These are phyloP conservation scores for Curvularia lunata DNA, from an alignment of 2,329 filamentous ascomycete species.

Conservation along the genomic window DNA sequence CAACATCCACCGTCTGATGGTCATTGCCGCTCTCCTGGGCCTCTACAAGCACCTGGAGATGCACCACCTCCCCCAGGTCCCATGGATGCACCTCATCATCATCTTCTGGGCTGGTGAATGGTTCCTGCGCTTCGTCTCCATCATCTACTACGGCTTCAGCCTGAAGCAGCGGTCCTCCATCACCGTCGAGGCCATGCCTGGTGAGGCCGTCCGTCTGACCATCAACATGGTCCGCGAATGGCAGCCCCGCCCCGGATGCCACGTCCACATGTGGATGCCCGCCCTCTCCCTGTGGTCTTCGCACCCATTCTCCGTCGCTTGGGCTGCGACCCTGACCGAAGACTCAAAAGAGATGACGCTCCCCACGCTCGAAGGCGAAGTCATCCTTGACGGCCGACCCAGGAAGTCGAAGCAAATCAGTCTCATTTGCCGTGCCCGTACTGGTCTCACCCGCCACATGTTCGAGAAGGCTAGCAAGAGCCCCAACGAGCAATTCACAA, in stretches of 20 bases:
- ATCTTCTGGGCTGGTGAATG: slow-evolving; percentile 78
- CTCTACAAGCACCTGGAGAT: slow-evolving; percentile 80
- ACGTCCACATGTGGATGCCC: slow-evolving; percentile 67
- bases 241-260: slow-evolving; percentile 61
- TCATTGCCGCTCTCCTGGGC: slow-evolving; percentile 69
- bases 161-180: slow-evolving; percentile 58
- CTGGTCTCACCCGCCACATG: slow-evolving; percentile 73
- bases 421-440: slow-evolving; percentile 74
- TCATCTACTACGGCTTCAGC: slow-evolving; percentile 62
- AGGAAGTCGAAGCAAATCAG: slow-evolving; percentile 61
- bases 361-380: slow-evolving; percentile 41
- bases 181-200: slow-evolving; percentile 64
- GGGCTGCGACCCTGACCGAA: slow-evolving; percentile 48
- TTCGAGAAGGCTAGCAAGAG: slow-evolving; percentile 70
- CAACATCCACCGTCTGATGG: slow-evolving; percentile 80
- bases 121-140: slow-evolving; percentile 55
- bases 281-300: slow-evolving; percentile 50
- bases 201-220: slow-evolving; percentile 66
- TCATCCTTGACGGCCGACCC: slow-evolving; percentile 26
- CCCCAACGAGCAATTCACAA: slow-evolving; percentile 65
- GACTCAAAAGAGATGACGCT: slow-evolving; percentile 45
- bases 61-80: slow-evolving; percentile 69
- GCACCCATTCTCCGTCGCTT: slow-evolving; percentile 60
- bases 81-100: slow-evolving; percentile 76
- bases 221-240: slow-evolving; percentile 64